Conservation (phyloP, 805 yeast species). For the Lipomyces kockii region DNA sequence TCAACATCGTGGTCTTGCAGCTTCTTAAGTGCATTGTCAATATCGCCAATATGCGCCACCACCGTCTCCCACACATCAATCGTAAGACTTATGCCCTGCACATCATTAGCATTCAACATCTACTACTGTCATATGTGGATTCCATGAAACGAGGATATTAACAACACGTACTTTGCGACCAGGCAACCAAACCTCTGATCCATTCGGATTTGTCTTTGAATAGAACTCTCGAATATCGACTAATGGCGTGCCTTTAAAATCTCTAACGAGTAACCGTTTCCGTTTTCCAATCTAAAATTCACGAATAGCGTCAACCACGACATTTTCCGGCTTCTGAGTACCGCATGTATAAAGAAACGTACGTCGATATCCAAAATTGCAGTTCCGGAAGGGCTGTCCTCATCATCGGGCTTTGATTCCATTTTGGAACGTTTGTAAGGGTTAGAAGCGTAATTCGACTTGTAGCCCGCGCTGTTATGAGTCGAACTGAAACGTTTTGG, state of each 20-base stretch:
- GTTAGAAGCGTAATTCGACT: neutral
- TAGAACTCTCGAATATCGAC: conserved; percentile 88
- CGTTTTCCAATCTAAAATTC: conserved; percentile 55
- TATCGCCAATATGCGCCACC: conserved; percentile 29
- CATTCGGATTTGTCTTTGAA: conserved; percentile 58
- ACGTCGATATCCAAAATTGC: conserved; percentile 19
- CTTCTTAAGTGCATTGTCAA: conserved; percentile 38
- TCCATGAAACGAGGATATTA: neutral
- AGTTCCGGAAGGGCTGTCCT: neutral
- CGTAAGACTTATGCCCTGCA: conserved; percentile 44
- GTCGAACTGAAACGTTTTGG: conserved; percentile 1
- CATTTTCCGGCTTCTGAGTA: neutral
- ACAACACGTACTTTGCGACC: conserved; percentile 66
- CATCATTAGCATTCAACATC: conserved; percentile 30
- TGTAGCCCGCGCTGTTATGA: neutral
- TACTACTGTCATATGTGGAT: neutral
- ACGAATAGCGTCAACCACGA: neutral
- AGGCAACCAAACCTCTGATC: conserved; percentile 52
- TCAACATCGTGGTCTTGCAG: conserved; percentile 19
- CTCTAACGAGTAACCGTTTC: conserved; percentile 74
- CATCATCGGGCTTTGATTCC: neutral
- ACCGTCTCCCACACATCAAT: conserved; percentile 40
- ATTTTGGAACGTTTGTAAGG: neutral
- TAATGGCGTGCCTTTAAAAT: conserved; percentile 66
- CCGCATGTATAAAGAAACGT: neutral